Evolutionary conservation across 352 stramenopile genomes (phyloP), one percentile per base, ranked within the genome.

Genomic region (Pythium scleroteichum): DNA sequence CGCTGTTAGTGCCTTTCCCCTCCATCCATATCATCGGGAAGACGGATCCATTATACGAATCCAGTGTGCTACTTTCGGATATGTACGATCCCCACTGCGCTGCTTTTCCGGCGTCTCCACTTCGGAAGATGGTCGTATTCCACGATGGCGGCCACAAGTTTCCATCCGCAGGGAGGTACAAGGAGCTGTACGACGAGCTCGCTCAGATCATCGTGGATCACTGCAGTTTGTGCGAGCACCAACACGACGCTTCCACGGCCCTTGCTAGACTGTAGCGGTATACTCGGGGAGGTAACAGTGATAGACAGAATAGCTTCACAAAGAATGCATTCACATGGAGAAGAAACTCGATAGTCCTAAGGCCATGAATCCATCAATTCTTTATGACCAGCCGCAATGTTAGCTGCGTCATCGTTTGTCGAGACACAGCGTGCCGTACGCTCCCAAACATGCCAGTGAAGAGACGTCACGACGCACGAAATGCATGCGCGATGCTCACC

Each of bases 1-100:
- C 63, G 27, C 26, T 68, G 9, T 27, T 62, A 0, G 60, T 72
- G 14, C 59, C 59, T 14, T 65, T 69, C 42, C 68, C 68, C 22
- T 82, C 76, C 12, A 77, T 86, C 41, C 76, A 86, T 54, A 59
- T 86, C 32, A 41, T 81, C 13, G 73, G 73, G 17, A 68, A 73
- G 53, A 69, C 57, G 13, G 76, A 86, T 41, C 53, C 62, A 23
- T 44, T 76, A 16, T 71, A 54, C 47, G 46, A 71, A 10, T 57
- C 74, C 22, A 66, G 62, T 29, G 53, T 68, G 45, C 62, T 62
- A 17, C 60, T 78, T 23, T 56, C 62, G 0, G 62, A 68, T 4
- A 73, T 77, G 68, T 82, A 78, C 56, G 65, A 71, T 8, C 29
- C n/a, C 23, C 44, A 76, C 20, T 58, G 39, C 20, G 57, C 66